phyloP scores from a whole-genome alignment of 1,284 basidiomycete species.

The Kwoniella shivajii region DNA sequence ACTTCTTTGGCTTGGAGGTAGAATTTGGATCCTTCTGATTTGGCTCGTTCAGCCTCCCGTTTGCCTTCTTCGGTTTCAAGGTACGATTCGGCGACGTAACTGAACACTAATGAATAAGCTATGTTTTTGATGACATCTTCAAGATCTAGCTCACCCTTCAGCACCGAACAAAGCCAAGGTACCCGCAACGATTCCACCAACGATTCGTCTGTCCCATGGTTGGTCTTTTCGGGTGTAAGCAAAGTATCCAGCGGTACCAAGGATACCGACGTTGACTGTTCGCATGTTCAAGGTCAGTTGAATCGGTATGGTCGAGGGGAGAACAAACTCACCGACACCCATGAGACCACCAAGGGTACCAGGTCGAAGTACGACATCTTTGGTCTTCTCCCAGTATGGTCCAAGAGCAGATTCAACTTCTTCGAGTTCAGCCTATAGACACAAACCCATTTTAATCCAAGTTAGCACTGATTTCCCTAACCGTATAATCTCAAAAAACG shows the following conservation, averaged over 20 bases:
- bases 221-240: constrained; percentile 69
- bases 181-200: constrained; percentile 62
- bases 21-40: constrained; percentile 64
- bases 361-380: constrained; percentile 66
- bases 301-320: background rate
- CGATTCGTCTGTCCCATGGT: constrained; percentile 62
- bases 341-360: constrained; percentile 71
- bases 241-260: constrained; percentile 65
- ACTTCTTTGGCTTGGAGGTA: constrained; percentile 65
- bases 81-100: constrained; percentile 66
- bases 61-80: constrained; percentile 64
- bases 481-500: background rate
- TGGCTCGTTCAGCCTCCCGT: constrained; percentile 63
- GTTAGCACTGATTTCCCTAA: no score
- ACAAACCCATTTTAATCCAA: no score
- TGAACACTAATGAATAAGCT: constrained; percentile 13
- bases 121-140: no score
- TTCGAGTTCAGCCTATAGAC: constrained; percentile 49
- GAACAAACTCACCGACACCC: constrained; percentile 62
- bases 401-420: constrained; percentile 62
- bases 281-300: constrained; percentile 1
- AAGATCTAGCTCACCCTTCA: constrained; percentile 60
- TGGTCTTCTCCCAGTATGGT: constrained; percentile 63
- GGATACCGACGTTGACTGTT: constrained; percentile 73
- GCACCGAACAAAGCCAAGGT: constrained; percentile 62